phyloP scores from a whole-genome alignment of 1,284 basidiomycete genomes.

The Sutorius eximius region DNA sequence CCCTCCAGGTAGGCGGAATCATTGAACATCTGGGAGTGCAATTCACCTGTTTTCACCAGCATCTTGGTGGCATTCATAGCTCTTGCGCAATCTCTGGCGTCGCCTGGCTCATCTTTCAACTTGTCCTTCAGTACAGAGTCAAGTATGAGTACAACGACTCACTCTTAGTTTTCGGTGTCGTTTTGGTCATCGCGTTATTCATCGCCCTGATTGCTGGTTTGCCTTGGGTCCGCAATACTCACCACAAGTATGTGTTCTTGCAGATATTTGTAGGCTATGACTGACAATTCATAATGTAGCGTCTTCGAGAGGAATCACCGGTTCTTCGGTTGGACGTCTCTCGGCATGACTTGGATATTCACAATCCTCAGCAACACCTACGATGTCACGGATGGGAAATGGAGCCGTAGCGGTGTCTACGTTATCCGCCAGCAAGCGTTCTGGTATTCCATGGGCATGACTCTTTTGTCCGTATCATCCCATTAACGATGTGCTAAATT shows the following conservation, averaged over 20 bases:
- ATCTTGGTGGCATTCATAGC: constrained; percentile 75
- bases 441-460: constrained; percentile 74
- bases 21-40: background rate
- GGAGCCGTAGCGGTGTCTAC: constrained; percentile 54
- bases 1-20: constrained; percentile 52
- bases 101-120: constrained; percentile 62
- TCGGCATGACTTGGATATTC: constrained; percentile 64
- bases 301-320: constrained; percentile 75
- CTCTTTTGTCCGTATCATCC: constrained; percentile 55
- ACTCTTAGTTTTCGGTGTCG: constrained; percentile 56
- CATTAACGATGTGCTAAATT: background rate
- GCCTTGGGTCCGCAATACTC: constrained; percentile 72
- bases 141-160: constrained; percentile 50
- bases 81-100: constrained; percentile 70
- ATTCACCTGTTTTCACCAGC: constrained; percentile 40
- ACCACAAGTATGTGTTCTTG: constrained; percentile 62
- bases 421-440: constrained; percentile 69
- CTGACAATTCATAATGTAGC: constrained; percentile 36
- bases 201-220: constrained; percentile 59
- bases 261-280: background rate
- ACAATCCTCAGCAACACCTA: constrained; percentile 65
- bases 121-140: constrained; percentile 52
- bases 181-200: constrained; percentile 54
- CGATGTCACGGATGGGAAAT: constrained; percentile 49
- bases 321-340: constrained; percentile 70